phyloP scores from a whole-genome alignment of 2,329 filamentous ascomycete species.

The Fusarium lateritium region DNA sequence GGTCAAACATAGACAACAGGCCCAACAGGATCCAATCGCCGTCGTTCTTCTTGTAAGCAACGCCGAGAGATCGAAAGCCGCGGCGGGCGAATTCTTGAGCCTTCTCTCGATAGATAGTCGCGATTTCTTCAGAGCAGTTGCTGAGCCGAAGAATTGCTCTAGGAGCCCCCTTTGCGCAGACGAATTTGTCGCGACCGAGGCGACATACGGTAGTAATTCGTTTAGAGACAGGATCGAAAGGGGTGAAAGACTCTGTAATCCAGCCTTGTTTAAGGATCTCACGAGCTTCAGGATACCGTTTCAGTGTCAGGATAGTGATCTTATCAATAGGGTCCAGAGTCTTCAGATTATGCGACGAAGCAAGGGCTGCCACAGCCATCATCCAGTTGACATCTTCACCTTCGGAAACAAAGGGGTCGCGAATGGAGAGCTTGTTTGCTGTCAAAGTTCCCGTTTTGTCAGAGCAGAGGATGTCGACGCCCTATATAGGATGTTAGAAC shows the following conservation, averaged over 20 bases:
- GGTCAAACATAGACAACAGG: conserved; percentile 31
- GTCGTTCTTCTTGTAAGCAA: conserved; percentile 38
- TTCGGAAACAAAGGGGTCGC: conserved; percentile 32
- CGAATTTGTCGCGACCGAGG: not conserved
- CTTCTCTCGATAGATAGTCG: conserved; percentile 27
- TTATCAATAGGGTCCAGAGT: conserved; percentile 30
- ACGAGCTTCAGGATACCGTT: conserved; percentile 29
- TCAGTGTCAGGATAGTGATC: conserved; percentile 35
- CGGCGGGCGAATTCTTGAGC: conserved; percentile 31
- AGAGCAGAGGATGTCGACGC: conserved; percentile 32
- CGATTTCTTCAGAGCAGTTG: conserved; percentile 16
- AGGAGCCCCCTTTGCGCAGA: conserved; percentile 24
- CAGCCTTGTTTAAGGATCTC: conserved; percentile 32
- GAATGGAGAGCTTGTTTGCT: conserved; percentile 28
- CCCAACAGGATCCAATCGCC: conserved; percentile 30
- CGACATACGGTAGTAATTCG: conserved; percentile 36
- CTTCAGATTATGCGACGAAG: conserved; percentile 16
- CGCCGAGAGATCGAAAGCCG: conserved; percentile 31
- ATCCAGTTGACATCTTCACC: conserved; percentile 38
- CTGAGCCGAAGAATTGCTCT: conserved; percentile 21
- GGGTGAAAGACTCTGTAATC: conserved; percentile 25
- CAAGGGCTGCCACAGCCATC: conserved; percentile 37
- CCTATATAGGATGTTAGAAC: not conserved
- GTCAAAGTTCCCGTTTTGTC: conserved; percentile 35
- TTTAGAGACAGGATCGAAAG: conserved; percentile 32